Evolutionary conservation across 2,329 filamentous ascomycete species (phyloP), one percentile per base, ranked within the genome.

Genomic region (Penicillium sp.): DNA sequence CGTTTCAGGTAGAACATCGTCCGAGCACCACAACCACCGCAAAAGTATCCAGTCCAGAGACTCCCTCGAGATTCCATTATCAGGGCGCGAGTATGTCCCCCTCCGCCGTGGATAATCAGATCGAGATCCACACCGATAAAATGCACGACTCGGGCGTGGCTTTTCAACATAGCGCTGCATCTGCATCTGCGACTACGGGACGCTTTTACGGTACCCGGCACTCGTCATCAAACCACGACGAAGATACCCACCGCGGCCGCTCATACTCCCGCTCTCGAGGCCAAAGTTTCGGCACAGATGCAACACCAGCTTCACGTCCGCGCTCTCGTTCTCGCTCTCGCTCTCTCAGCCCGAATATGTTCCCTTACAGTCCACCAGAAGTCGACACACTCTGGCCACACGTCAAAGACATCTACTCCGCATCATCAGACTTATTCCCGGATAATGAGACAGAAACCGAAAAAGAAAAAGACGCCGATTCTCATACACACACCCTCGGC

Each of bases 311-410:
- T 10, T 51, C 47, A 33, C 47, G 24, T 3, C 35, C 49, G 8
- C 57, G 56, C 17, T 53, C 61, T 17, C 60, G 50, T 13, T 57
- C 59, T 17, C 60, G 50, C 17, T 57, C 59, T 1, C 61, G 59
- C 19, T 63, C 62, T 3, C 50, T 62, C 12, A 68, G 65, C 19
- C 60, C 58, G 2, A 53, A 42, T 2, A 55, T 64, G 28, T 70
- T 68, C 58, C 62, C 63, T n/a, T 68, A 66, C 59, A 70, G 65
- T 28, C 67, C 68, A 5, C 65, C 67, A 1, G 65, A 64, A 17
- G 2, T 56, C 13, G 45, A 60, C 47, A 44, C 47, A 30, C 35
- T 56, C 9, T 66, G 63, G 61, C 28, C 53, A 17, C 60, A 61
- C 22, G 45, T 56, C 30, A 54, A 30, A 28, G 58, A 57, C 38